These are phyloP conservation scores for Tylopilus balloui DNA, from an alignment of 768 basidiomycete genomes.

Conservation along the genomic window DNA sequence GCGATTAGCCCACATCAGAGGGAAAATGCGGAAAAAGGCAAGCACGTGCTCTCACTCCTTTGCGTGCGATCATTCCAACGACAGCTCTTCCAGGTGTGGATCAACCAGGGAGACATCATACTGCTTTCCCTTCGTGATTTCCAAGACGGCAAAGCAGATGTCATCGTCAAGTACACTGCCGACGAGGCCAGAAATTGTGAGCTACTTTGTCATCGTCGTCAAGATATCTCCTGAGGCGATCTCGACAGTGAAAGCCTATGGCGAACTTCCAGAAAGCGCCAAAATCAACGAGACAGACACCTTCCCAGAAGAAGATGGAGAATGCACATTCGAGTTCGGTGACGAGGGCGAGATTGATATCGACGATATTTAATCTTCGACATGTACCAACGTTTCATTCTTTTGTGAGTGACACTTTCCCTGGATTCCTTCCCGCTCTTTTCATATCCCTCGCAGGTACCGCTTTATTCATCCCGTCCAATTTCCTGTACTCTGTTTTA, in stretches of 20 bases:
- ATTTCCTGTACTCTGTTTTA: slow-evolving; percentile 9
- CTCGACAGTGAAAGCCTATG: slow-evolving; percentile 85
- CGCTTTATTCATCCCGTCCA: slow-evolving; percentile 9
- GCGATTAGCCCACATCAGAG: slow-evolving; percentile 94
- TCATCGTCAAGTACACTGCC: slow-evolving; percentile 97
- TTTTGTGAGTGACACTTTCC: slow-evolving; percentile 14
- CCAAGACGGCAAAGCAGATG: slow-evolving; percentile 99
- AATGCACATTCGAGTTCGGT: slow-evolving; percentile 86
- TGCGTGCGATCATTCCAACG: slow-evolving; percentile 4
- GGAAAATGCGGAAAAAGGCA: slow-evolving; percentile 99
- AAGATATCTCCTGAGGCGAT: slow-evolving; percentile 8
- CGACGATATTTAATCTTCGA: slow-evolving; percentile 67
- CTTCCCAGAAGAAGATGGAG: slow-evolving; percentile 87
- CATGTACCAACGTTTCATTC: slow-evolving; percentile 6
- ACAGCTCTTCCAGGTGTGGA: slow-evolving; percentile 75
- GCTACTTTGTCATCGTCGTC: slow-evolving; percentile 22
- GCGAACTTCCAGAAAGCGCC: slow-evolving; percentile 93
- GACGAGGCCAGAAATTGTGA: slow-evolving; percentile 84
- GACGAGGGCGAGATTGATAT: slow-evolving; percentile 87
- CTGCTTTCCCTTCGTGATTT: slow-evolving; percentile 94
- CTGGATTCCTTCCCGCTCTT: neutral
- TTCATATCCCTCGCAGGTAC: slow-evolving; percentile 11
- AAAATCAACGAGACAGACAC: slow-evolving; percentile 97
- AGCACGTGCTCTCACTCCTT: slow-evolving; percentile 17
- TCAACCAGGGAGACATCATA: slow-evolving; percentile 97